Base-by-base conservation (phyloP, 495 filamentous ascomycete species). In the Neurospora terricola region DNA sequence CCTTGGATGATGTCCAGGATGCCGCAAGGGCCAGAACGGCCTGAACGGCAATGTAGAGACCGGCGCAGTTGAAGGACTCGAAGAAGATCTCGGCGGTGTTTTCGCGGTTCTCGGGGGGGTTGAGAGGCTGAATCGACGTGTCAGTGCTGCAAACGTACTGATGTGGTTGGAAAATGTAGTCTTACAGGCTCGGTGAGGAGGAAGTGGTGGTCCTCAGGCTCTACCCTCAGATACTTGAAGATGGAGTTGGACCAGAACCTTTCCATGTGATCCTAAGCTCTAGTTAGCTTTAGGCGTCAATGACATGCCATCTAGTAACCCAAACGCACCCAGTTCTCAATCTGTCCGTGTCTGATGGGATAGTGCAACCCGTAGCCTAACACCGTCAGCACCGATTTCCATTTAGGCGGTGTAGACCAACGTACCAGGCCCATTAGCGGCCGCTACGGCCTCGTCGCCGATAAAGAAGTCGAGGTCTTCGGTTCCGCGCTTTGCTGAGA, bases 51-150 rank as follows among this genome's bases (percentile, higher is more conserved):
- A 99, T 99, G 83, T 99, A 99, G 45, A 99, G 91, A 82, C 96
- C 96, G 72, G 96, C 94, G 83, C 96, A 98, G 82, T 99, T 99
- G 86, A 98, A 99, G 21, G 95, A 97, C 80, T 99, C 96, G 84
- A 99, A 99, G 91, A 99, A 97, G 83, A 99, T 98, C 81, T 99
- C 96, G 81, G 96, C 96, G 27, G 96, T 98, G 82, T 98, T 98
- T 82, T 99, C 96, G 76, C 96, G 94, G 83, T 98, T 98, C 85
- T 99, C 96, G 23, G 96, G 96, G 36, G 96, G 96, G 83, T 99
- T 98, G 73, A 98, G 87, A 72, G 96, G 96, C 93, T 98, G 77
- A 10, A n/a, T 30, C 16, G 43, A 12, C 23, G 3, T 4, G 73
- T 84, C 75, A 82, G 80, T 43, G 21, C 21, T 18, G 16, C 18